Evolutionary conservation across 176 grass and related monocot genomes (phyloP), one percentile per base, ranked within the genome.

Genomic region (Avena insularis): DNA sequence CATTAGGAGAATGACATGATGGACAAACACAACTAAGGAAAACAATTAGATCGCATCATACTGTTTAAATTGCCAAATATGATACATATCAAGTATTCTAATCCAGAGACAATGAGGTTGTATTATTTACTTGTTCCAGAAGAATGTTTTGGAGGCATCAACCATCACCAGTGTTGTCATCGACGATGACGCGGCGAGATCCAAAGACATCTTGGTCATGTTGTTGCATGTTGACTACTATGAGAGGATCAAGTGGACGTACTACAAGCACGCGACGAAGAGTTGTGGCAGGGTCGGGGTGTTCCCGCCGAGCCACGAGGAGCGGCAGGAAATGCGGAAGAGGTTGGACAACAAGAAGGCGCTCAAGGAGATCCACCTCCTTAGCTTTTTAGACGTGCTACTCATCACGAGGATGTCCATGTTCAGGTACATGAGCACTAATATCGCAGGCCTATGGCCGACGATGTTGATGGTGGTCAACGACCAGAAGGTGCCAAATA

Each of bases 281-380:
- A 89, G 75, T 7, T 74, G 80, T 0, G 63, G 36, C 1, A 14
- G 9, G 3, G 50, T 89, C 1, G 36, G 56, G 12, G 90, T 92
- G 31, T 88, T 92, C 88, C 88, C 92, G 81, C 79, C 65, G 36
- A 88, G 80, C 61, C 87, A 95, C 40, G 90, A 90, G 79, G 63
- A 71, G 84, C n/a, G 1, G 48, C 93, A 95, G 51, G 43, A 11
- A 3, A 84, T 6, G 45, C 45, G 40, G n/a, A 20, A 75, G 71
- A 12, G 71, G 4, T 83, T 19, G 21, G 89, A 96, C 79, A 96
- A 96, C 84, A 82, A 83, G 66, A 89, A 90, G 77, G 94, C 91
- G 5, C 72, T 96, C 1, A 82, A 87, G 15, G 94, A 91, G 84
- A 90, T 96, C 46, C 90, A 84, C 72, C 72, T 96, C 60, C 81